These are phyloP conservation scores for Zopfia rhizophila DNA, from an alignment of 2,329 filamentous ascomycete genomes.

Conservation along the genomic window DNA sequence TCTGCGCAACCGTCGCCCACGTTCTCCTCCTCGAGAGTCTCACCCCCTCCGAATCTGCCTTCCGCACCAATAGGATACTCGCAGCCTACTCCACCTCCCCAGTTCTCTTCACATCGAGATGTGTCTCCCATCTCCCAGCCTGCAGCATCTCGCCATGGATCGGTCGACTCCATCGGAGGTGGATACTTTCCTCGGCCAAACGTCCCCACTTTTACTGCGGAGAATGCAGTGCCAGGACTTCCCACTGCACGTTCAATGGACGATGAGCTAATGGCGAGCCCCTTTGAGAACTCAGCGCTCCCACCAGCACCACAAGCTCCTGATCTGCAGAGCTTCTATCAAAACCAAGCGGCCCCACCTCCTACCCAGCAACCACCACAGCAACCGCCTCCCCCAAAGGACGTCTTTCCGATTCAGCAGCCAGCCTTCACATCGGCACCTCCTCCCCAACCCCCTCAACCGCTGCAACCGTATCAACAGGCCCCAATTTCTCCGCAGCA, in stretches of 20 bases:
- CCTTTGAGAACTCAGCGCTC: constrained; percentile 28
- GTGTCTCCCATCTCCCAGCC: constrained; percentile 65
- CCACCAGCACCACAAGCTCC: constrained; percentile 31
- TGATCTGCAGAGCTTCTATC: constrained; percentile 46
- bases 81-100: constrained; percentile 21
- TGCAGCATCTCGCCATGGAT: constrained; percentile 56
- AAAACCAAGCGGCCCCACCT: constrained; percentile 52
- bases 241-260: constrained; percentile 48
- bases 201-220: constrained; percentile 58
- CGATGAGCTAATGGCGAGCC: constrained; percentile 37
- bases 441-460: constrained; percentile 18
- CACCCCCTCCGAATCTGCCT: constrained; percentile 53
- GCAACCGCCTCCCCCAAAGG: constrained; percentile 32
- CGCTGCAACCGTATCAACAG: constrained; percentile 21
- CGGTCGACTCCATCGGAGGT: constrained; percentile 58
- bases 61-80: constrained; percentile 44
- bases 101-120: constrained; percentile 55
- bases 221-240: constrained; percentile 45
- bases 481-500: constrained; percentile 12
- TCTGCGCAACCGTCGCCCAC: constrained; percentile 57
- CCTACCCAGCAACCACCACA: constrained; percentile 37
- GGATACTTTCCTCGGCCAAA: constrained; percentile 66
- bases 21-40: constrained; percentile 56
- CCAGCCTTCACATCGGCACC: constrained; percentile 18
- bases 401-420: constrained; percentile 33